Base-by-base conservation (phyloP, 352 stramenopile genomes). In the Nothophytophthora sp. region DNA sequence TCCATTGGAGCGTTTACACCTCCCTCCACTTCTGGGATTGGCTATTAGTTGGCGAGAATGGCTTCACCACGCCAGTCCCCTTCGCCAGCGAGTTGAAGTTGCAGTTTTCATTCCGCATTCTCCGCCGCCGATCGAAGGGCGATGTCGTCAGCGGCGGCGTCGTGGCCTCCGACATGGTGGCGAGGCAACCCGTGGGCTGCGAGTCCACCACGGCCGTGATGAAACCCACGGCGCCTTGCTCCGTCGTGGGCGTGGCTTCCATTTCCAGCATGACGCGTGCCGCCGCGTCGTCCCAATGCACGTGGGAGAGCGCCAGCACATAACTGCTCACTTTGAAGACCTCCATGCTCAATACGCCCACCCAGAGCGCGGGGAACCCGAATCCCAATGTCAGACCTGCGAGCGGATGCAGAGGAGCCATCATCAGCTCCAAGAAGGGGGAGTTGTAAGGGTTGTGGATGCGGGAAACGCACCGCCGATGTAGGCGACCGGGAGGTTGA, bases 401-500 rank as follows among this genome's bases (percentile, higher is more conserved):
- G 5, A 47, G 15, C 8, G 36, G 0, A 8, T 29, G 11, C 1
- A 28, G 45, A 13, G 4, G 16, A 19, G n/a, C 28, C 29, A 58
- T 30, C n/a, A n/a, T n/a, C n/a, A n/a, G n/a, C n/a, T 29, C 7
- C 5, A 2, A 5, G n/a, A 11, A 6, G 28, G 12, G 2, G 30
- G 8, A 19, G 13, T 32, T 9, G 12, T 13, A 30, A 30, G 12
- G 11, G 28, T 1, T 5, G 2, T 18, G 54, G 38, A 19, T 8
- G n/a, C 18, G 5, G 19, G 16, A 19, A 13, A 29, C 48, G 47
- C 18, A 66, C 64, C 70, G 18, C 68, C 60, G 8, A 80, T 37
- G 50, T 89, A 89, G 15, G 77, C 76, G 28, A 86, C 60, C 3
- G 81, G 77, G 3, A 91, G 53, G 25, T 89, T 82, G 52, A 91